Evolutionary conservation across 2,329 filamentous ascomycete genomes (phyloP).

Genomic region (Colletotrichum liriopes): DNA sequence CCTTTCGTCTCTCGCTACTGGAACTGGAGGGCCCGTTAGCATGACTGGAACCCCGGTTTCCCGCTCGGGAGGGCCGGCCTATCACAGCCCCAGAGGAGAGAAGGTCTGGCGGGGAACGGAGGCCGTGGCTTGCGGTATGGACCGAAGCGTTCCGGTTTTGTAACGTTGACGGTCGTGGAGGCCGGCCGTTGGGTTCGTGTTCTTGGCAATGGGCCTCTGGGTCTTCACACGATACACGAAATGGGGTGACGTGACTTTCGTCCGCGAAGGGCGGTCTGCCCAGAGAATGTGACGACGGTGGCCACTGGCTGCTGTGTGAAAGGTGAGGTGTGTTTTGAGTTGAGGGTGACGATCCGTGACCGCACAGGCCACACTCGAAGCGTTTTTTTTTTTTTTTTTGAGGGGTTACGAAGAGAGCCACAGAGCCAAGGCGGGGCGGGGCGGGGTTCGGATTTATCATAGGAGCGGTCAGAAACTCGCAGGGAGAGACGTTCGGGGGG

Average conservation of each 20-base stretch:
- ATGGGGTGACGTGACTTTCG: background rate
- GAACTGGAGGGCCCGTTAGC: background rate
- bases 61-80: conserved; percentile 12
- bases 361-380: conserved; percentile 15
- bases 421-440: conserved; percentile 36
- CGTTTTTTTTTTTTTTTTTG: conserved; percentile 8
- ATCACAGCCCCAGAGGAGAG: background rate
- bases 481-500: background rate
- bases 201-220: background rate
- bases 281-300: background rate
- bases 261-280: background rate
- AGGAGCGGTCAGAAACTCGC: conserved; percentile 36
- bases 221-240: background rate
- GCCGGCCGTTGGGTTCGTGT: background rate
- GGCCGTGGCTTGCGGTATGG: conserved; percentile 37
- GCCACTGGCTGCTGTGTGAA: background rate
- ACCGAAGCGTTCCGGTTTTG: conserved; percentile 31
- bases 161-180: background rate
- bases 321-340: conserved; percentile 38
- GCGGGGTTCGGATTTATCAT: conserved; percentile 30
- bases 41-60: background rate
- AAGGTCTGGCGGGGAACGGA: conserved; percentile 5
- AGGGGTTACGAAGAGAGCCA: conserved; percentile 16
- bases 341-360: conserved; percentile 24
- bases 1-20: background rate